phyloP scores from a whole-genome alignment of 257 asterid species.

The Solanum tacnaense region DNA sequence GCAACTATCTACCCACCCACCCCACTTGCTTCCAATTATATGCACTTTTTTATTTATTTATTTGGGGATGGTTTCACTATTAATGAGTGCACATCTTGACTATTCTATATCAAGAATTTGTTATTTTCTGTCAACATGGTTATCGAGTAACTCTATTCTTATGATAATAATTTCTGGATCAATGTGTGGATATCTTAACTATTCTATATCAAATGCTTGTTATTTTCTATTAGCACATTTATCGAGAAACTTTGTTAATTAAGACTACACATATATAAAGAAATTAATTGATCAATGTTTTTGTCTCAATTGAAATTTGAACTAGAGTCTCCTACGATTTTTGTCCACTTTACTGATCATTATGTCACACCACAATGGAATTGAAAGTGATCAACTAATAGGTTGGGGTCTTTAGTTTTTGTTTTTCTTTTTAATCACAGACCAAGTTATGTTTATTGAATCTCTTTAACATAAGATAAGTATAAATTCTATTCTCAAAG shows the following conservation, averaged over 20 bases:
- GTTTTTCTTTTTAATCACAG: neutral
- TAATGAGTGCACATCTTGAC: neutral
- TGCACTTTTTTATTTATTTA: neutral
- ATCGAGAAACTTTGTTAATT: neutral
- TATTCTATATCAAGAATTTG: too few relatives aligned
- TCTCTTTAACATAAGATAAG: neutral
- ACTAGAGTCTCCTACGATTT: neutral
- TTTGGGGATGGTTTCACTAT: neutral
- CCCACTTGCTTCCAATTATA: neutral
- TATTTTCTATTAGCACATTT: neutral
- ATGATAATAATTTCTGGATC: fast-evolving
- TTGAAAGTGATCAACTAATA: neutral
- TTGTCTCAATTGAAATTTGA: neutral
- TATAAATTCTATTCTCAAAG: neutral
- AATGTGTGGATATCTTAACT: neutral
- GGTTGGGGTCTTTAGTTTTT: neutral
- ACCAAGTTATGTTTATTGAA: neutral
- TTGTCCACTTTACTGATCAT: neutral
- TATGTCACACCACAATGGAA: fast-evolving
- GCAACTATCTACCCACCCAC: neutral
- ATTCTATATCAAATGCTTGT: neutral
- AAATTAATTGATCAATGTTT: too few relatives aligned
- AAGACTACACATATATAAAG: neutral
- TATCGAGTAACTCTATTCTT: neutral
- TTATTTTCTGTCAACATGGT: too few relatives aligned